These are phyloP conservation scores for Podospora tetraspora DNA, from an alignment of 495 filamentous ascomycete genomes.

Conservation along the genomic window DNA sequence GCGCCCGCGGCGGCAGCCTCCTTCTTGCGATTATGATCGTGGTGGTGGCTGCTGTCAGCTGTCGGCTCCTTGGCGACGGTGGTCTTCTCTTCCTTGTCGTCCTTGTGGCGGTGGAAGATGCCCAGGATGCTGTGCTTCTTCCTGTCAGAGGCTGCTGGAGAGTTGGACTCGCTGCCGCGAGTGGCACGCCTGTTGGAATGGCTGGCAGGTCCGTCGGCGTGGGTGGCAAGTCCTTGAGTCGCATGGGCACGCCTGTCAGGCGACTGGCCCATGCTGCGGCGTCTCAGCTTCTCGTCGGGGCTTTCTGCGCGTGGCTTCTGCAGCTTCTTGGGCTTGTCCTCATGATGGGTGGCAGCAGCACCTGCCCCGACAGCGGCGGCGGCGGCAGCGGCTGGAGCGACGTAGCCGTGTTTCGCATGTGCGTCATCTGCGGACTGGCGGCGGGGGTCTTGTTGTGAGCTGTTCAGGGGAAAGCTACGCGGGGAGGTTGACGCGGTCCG, in stretches of 20 bases:
- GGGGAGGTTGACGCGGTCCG: background rate
- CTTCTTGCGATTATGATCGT: constrained; percentile 18
- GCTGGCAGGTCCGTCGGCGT: background rate
- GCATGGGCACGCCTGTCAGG: background rate
- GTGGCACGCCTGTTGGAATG: background rate
- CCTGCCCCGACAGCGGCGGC: constrained; percentile 18
- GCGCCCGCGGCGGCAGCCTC: constrained; percentile 28
- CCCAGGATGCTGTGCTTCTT: constrained; percentile 21
- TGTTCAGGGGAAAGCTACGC: background rate
- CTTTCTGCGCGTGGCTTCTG: constrained; percentile 9
- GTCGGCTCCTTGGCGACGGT: constrained; percentile 8
- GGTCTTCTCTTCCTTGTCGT: constrained; percentile 17
- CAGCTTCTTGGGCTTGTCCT: constrained; percentile 18
- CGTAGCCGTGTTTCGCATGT: background rate
- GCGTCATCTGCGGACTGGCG: background rate
- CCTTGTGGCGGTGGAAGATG: constrained; percentile 32
- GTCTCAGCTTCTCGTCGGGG: constrained; percentile 4
- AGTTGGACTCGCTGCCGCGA: constrained; percentile 1
- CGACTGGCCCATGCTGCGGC: background rate
- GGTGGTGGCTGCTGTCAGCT: constrained; percentile 5
- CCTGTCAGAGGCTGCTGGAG: background rate
- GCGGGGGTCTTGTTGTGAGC: constrained; percentile 5
- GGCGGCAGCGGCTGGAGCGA: constrained; percentile 5
- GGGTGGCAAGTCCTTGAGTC: background rate
- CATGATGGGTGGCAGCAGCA: constrained; percentile 14